Evolutionary conservation across 495 filamentous ascomycete species (phyloP), one percentile per base, ranked within the genome.

Genomic region (Penicilliopsis zonata): DNA sequence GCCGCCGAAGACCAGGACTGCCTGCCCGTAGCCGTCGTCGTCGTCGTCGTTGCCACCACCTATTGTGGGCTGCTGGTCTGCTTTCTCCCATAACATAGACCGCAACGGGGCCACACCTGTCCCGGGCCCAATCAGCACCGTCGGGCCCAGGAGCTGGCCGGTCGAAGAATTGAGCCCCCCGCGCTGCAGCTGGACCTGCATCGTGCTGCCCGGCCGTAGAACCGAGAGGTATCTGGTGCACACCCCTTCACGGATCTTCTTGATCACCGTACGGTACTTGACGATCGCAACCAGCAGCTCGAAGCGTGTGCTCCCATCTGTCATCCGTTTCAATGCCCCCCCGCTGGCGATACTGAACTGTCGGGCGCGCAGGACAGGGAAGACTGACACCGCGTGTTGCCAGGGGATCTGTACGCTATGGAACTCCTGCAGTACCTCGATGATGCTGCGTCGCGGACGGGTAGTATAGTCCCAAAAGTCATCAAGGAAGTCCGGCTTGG

Each of bases 381-480:
- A 70, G 12, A 85, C 56, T 21, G 73, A 70, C 1, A 76, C 63
- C 1, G 74, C 69, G 36, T 76, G 74, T 22, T 80, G 57, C 63
- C 76, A 84, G 0, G 88, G 85, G 3, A 99, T 75, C 35, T 74
- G 74, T 28, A 96, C 82, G 4, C 70, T 74, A 30, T 81, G 68
- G 48, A 99, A 96, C 38, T 99, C 90, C 27, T 86, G 73, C 15
- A 99, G 63, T 1, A 94, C 76, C 50, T 99, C 90, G 5, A 99
- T 53, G 41, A 95, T 92, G 39, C 78, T 87, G 25, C 90, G 77
- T 28, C 90, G 77, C 5, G 90, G 88, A 5, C 92, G 80, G 3
- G 86, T 85, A 1, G 87, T 88, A 51, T 96, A 99, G 50, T 99
- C 92, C 60, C 80, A 94, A 12, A 92, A 73, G 38, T 99, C 92